These are phyloP conservation scores for Salix viminalis DNA, from an alignment of 345 rosid species.

Conservation along the genomic window DNA sequence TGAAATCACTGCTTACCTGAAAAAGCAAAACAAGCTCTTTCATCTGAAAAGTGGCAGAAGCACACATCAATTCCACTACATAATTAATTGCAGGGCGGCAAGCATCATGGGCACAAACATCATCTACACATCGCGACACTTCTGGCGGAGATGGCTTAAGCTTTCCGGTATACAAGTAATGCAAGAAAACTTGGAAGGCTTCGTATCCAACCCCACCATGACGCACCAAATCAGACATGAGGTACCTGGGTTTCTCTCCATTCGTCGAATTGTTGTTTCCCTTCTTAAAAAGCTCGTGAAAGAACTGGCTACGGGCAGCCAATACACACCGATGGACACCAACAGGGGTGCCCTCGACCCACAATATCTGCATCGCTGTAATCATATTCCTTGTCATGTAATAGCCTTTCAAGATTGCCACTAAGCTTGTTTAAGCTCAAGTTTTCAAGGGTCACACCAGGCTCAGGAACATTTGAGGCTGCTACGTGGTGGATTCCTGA, in stretches of 20 bases:
- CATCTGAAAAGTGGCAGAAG: constrained; percentile 38
- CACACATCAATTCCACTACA: constrained; percentile 43
- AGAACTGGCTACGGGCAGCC: constrained; percentile 40
- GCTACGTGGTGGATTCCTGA: background rate
- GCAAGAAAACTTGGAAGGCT: constrained; percentile 34
- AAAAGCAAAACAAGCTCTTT: constrained; percentile 36
- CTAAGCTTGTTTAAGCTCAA: background rate
- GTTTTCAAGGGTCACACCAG: background rate
- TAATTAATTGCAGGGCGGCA: constrained; percentile 43
- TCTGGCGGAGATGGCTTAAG: constrained; percentile 25
- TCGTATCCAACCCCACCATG: constrained; percentile 39
- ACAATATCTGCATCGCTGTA: background rate
- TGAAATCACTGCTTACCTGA: constrained; percentile 34
- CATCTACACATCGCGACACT: constrained; percentile 46
- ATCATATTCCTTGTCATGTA: background rate
- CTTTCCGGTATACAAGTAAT: constrained; percentile 44
- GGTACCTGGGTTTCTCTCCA: constrained; percentile 31
- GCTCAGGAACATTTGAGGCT: background rate
- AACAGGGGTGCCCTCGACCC: background rate
- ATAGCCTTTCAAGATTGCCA: background rate
- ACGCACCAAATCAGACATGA: constrained; percentile 24
- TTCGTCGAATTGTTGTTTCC: constrained; percentile 1
- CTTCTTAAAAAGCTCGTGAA: constrained; percentile 22
- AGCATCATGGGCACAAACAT: constrained; percentile 33
- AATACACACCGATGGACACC: constrained; percentile 42